Evolutionary conservation across 2,329 filamentous ascomycete species (phyloP), one percentile per base, ranked within the genome.

Genomic region (Dothideomycetidae sp.): DNA sequence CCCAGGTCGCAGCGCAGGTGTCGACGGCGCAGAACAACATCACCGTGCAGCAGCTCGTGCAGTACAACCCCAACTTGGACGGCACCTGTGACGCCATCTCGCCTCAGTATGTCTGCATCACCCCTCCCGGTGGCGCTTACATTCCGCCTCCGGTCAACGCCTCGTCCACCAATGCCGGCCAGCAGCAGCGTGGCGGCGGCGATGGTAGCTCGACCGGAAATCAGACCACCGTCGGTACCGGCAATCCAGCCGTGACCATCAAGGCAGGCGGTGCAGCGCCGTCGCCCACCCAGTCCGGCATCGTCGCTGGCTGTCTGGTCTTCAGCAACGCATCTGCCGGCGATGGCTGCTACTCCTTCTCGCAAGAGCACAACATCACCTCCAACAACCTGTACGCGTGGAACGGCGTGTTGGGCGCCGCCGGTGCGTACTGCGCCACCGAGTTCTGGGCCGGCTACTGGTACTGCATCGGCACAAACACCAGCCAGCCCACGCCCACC

Each of bases 291-390:
- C 52, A 52, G 36, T 21, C 31, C 21, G 50, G 51, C 17, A 51
- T 51, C 10, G 40, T 36, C 5, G 35, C 41, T 3, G 36, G 31
- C 15, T 57, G 54, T 36, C 47, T 50, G 17, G 47, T 47, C 40
- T 57, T 48, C 40, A 42, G 42, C n/a, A 30, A 40, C 33, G 48
- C 51, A 5, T 18, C 41, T 13, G 13, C 29, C 2, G 53, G 51
- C 2, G 46, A 50, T 17, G 44, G 30, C 13, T 58, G 55, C 40
- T 40, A 26, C 2, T 35, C 39, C 3, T 52, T 54, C 19, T 51
- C 53, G 2, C 28, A 40, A 13, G 31, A 42, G 14, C 47, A 51
- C 36, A 41, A 44, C 13, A 38, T 46, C 15, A 38, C 35, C 12
- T 10, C 26, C 2, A 31, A 29, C 5, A 36, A 44, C 21, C 40